Evolutionary conservation across 2,329 filamentous ascomycete species (phyloP).

Genomic region (Diplodia seriata): DNA sequence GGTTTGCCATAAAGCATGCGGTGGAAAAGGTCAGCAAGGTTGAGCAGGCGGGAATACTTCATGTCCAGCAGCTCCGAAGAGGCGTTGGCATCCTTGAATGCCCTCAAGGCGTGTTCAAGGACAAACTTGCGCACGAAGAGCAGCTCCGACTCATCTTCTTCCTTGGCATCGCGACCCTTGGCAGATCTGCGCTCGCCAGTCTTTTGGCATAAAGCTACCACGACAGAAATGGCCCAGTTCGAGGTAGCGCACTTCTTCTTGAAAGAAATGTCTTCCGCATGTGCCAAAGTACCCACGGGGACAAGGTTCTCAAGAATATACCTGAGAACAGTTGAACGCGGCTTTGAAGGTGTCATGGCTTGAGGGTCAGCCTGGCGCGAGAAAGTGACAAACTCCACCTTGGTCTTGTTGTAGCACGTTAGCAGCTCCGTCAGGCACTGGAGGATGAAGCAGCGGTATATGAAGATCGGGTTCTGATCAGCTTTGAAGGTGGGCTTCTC

Average conservation of each 20-base stretch:
- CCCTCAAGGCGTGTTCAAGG: constrained; percentile 87
- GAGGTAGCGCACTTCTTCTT: constrained; percentile 90
- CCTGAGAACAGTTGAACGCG: constrained; percentile 88
- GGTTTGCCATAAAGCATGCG: constrained; percentile 66
- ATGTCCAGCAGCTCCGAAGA: constrained; percentile 81
- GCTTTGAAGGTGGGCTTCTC: constrained; percentile 82
- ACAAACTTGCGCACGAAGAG: constrained; percentile 95
- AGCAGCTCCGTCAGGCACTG: constrained; percentile 91
- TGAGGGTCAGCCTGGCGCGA: constrained; percentile 87
- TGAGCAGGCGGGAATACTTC: constrained; percentile 87
- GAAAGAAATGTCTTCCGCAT: constrained; percentile 74
- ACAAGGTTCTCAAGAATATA: constrained; percentile 86
- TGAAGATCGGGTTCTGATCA: constrained; percentile 93
- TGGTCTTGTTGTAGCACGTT: constrained; percentile 89
- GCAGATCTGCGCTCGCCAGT: constrained; percentile 77
- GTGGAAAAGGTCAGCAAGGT: constrained; percentile 88
- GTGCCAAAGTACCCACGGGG: constrained; percentile 69
- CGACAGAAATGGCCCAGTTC: constrained; percentile 80
- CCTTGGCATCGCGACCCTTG: constrained; percentile 63
- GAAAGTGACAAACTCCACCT: constrained; percentile 99
- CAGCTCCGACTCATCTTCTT: constrained; percentile 82
- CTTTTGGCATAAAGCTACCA: constrained; percentile 86
- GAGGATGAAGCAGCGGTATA: constrained; percentile 94
- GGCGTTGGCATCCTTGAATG: constrained; percentile 84
- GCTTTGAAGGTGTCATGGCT: constrained; percentile 88